A percentile compares a stretch with the other conserved stretches of the same genome.
Evolutionary conservation across 345 rosid genomes (phyloP).

Genomic region (Acer campestre): DNA sequence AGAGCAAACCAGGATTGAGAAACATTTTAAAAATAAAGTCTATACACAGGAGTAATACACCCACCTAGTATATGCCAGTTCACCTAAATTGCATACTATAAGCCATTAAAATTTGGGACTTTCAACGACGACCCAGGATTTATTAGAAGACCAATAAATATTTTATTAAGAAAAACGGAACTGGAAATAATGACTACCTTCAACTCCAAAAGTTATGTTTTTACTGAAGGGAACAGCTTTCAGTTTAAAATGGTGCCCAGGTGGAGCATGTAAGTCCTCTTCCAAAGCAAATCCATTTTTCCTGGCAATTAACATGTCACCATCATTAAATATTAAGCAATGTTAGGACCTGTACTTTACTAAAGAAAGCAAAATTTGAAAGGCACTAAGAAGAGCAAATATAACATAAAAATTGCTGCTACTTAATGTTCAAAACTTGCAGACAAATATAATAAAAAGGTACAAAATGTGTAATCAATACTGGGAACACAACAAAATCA

Average conservation of each 20-base stretch:
- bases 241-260: conserved; percentile 71
- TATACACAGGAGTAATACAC: not conserved
- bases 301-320: conserved; percentile 35
- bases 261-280: conserved; percentile 75
- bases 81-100: not conserved
- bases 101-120: not conserved
- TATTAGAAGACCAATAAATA: not conserved
- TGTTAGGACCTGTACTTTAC: not conserved
- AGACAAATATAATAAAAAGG: not conserved
- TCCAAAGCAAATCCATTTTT: conserved; percentile 89
- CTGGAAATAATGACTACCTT: conserved; percentile 49
- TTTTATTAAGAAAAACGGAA: not conserved
- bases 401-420: not conserved
- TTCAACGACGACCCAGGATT: not conserved
- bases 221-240: conserved; percentile 93
- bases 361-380: not conserved
- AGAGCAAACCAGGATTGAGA: not conserved
- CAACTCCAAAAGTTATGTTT: conserved; percentile 89
- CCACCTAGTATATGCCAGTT: not conserved
- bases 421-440: not conserved
- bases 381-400: not conserved
- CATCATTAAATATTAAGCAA: conserved; percentile 9
- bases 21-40: not conserved
- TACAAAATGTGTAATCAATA: not conserved
- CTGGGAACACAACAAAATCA: conserved; percentile 7